A percentile compares a stretch with the other conserved stretches of the same genome.
phyloP scores from a whole-genome alignment of 768 basidiomycete species.

The Termitomyces eurrhizus region DNA sequence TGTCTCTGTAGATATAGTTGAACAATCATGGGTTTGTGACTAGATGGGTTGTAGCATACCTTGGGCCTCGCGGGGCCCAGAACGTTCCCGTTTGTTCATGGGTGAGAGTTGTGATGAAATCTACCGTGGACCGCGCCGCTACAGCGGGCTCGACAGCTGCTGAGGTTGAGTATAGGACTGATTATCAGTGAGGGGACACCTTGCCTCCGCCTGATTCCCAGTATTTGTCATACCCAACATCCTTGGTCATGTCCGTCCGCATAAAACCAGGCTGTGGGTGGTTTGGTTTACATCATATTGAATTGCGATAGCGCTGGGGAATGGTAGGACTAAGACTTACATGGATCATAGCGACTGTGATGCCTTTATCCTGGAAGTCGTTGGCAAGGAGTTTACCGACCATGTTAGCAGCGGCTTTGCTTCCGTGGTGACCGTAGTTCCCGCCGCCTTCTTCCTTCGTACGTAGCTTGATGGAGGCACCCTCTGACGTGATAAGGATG shows the following conservation, averaged over 20 bases:
- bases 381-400: slow-evolving; percentile 36
- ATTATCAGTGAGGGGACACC: slow-evolving; percentile 1
- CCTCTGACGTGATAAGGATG: slow-evolving; percentile 42
- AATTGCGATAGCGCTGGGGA: not conserved
- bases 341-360: slow-evolving; percentile 41
- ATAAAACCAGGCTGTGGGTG: slow-evolving; percentile 46
- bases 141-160: slow-evolving; percentile 41
- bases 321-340: slow-evolving; percentile 19
- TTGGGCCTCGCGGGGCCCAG: slow-evolving; percentile 44
- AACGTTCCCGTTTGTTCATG: slow-evolving; percentile 35
- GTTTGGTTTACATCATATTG: not conserved
- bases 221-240: slow-evolving; percentile 39
- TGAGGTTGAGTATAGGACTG: no score
- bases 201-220: slow-evolving; percentile 41
- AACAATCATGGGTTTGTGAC: not conserved
- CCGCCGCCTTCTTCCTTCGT: slow-evolving; percentile 43
- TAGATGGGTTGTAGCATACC: slow-evolving; percentile 17
- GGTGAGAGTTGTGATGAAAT: slow-evolving; percentile 31
- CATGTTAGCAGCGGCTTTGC: slow-evolving; percentile 48
- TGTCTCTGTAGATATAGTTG: slow-evolving; percentile 27
- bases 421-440: slow-evolving; percentile 47
- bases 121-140: slow-evolving; percentile 33
- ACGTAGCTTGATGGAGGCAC: slow-evolving; percentile 38
- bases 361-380: slow-evolving; percentile 34
- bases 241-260: slow-evolving; percentile 42